Base-by-base conservation (phyloP, 2,329 filamentous ascomycete species). In the Cadophora gregata region DNA sequence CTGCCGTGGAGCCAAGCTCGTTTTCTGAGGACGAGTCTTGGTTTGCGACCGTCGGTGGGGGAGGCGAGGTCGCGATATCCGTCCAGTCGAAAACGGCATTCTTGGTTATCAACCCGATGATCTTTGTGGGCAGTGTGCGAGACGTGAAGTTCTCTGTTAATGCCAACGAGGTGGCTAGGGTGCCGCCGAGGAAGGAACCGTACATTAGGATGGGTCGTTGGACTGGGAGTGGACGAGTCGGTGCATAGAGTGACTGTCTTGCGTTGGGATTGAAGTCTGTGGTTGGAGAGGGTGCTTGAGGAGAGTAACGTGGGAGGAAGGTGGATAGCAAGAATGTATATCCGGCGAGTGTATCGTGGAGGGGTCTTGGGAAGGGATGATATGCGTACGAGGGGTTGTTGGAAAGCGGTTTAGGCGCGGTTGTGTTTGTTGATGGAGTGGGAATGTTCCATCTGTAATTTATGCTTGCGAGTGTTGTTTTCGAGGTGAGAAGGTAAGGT, bases 51-150 rank as follows among this genome's bases (percentile, higher is more conserved):
- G n/a, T n/a, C n/a, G n/a, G n/a, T 14, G 59, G 21, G 21, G 29
- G 27, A 10, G 36, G 42, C 27, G 69, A 84, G 81, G 0, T 84
- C 5, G 87, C 80, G 66, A 88, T 86, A 75, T 81, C 84, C 65
- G 86, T 87, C 88, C 87, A 90, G 78, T 90, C 84, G 77, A 87
- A 90, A 66, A 90, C 81, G 50, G 86, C 87, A 70, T 90, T 87
- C 76, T 84, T 84, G 8, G 83, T 81, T 19, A 86, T 77, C 36
- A 88, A 75, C 8, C 86, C 86, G 10, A 84, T 81, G 51, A 89
- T 79, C 24, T 60, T 63, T 5, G 66, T 67, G 10, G 68, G 67
- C 2, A 33, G 79, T 10, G 29, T 79, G 80, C 72, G 85, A 80
- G 36, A 72, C 16, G 1, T 78, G 71, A 66, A 79, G 1, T 82